These are phyloP conservation scores for Paradendryphiella salina DNA, from an alignment of 2,329 filamentous ascomycete genomes.

Conservation along the genomic window DNA sequence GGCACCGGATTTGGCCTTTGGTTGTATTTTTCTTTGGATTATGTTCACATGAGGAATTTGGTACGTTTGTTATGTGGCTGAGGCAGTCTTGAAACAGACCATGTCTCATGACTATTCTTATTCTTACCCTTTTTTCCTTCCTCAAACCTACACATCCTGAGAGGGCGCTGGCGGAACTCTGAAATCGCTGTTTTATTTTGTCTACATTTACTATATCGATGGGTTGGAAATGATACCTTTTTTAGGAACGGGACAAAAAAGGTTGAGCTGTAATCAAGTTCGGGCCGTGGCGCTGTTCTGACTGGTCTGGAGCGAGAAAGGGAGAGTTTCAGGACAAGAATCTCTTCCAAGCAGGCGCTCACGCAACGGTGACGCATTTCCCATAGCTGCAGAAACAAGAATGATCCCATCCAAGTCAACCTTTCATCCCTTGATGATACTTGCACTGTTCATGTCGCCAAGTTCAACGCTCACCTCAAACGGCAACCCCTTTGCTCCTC, in stretches of 20 bases:
- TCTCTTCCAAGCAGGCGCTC: background rate
- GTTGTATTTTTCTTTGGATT: background rate
- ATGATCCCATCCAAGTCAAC: no score
- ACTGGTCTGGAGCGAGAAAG: no score
- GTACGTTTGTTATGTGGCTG: constrained; percentile 9
- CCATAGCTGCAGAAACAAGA: no score
- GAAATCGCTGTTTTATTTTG: background rate
- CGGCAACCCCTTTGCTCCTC: no score
- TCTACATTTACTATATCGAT: background rate
- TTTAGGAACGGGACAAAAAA: background rate
- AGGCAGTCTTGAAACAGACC: constrained; percentile 16
- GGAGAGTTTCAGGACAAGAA: background rate
- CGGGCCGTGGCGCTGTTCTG: no score
- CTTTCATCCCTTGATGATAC: no score
- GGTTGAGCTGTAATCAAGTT: background rate
- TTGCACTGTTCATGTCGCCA: no score
- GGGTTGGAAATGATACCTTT: background rate
- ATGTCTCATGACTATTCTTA: constrained; percentile 19
- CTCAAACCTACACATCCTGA: background rate
- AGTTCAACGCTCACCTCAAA: no score
- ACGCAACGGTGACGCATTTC: no score
- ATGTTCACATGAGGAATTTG: constrained; percentile 1
- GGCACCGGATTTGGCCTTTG: no score
- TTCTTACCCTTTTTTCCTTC: constrained; percentile 1
- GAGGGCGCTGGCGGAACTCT: background rate